Conservation (phyloP, 768 basidiomycete genomes). For the Mycena olivaceomarginata region DNA sequence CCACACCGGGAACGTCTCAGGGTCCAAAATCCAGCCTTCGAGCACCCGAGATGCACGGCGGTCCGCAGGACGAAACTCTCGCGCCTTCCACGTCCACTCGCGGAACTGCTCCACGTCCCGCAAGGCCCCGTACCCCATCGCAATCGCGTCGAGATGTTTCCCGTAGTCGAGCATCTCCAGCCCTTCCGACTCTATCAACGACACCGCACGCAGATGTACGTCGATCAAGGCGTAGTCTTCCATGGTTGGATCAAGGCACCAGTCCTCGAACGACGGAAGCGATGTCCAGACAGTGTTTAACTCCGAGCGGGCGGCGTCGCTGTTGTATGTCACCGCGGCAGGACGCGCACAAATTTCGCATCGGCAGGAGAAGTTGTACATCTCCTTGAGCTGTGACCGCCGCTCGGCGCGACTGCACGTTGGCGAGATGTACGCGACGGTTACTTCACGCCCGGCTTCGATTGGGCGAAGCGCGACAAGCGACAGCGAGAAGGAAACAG, state of each 20-base stretch:
- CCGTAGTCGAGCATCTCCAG: conserved; percentile 51
- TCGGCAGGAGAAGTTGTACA: conserved; percentile 57
- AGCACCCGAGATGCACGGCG: conserved; percentile 52
- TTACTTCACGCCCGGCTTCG: conserved; percentile 58
- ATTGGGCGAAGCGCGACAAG: conserved; percentile 60
- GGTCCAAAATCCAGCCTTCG: conserved; percentile 58
- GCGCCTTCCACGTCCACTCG: conserved; percentile 55
- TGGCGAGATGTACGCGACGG: conserved; percentile 57
- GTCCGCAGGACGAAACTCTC: conserved; percentile 47
- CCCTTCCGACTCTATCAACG: conserved; percentile 57
- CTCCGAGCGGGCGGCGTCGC: conserved; percentile 54
- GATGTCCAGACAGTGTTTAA: conserved; percentile 52
- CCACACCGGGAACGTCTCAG: conserved; percentile 60
- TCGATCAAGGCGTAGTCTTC: conserved; percentile 54
- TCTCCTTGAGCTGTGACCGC: conserved; percentile 39
- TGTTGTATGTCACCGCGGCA: conserved; percentile 37
- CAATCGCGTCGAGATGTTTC: conserved; percentile 60
- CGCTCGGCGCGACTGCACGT: conserved; percentile 45
- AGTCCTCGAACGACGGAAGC: conserved; percentile 56
- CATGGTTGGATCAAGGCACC: conserved; percentile 54
- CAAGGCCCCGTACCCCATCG: conserved; percentile 65
- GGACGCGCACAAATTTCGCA: conserved; percentile 52
- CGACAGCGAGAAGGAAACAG: conserved; percentile 52
- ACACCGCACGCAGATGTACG: conserved; percentile 54
- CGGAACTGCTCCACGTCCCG: conserved; percentile 58